phyloP scores from a whole-genome alignment of 495 filamentous ascomycete species.

The Penicillium lagena region DNA sequence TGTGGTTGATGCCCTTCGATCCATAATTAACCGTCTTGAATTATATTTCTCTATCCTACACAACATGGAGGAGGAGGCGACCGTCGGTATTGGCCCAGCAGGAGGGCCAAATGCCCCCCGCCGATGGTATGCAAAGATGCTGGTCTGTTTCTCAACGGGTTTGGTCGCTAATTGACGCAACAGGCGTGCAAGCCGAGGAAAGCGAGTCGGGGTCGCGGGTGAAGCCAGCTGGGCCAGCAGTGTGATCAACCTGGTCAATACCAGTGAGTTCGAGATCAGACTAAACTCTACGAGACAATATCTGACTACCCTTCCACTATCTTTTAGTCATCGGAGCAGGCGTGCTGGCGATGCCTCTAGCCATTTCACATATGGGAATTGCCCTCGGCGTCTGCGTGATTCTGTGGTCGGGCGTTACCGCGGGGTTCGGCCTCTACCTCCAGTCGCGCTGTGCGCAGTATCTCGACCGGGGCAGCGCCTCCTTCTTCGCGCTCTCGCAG shows the following conservation, averaged over 20 bases:
- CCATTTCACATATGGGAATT: conserved; percentile 88
- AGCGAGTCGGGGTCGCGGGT: conserved; percentile 49
- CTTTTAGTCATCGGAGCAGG: conserved; percentile 81
- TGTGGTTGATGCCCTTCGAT: conserved; percentile 11
- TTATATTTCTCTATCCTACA: not conserved
- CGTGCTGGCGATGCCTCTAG: conserved; percentile 88
- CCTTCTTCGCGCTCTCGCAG: conserved; percentile 92
- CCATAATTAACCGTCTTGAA: no score
- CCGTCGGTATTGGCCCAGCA: conserved; percentile 18
- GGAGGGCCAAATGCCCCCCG: conserved; percentile 15
- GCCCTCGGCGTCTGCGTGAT: conserved; percentile 76
- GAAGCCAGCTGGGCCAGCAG: conserved; percentile 86
- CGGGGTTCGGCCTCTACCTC: conserved; percentile 90
- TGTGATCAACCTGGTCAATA: conserved; percentile 93
- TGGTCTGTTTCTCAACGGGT: not conserved
- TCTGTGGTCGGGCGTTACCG: conserved; percentile 80
- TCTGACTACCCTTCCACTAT: no score
- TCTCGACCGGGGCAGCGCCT: conserved; percentile 71
- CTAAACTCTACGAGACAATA: no score
- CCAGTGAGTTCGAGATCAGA: conserved; percentile 43
- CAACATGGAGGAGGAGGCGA: conserved; percentile 30
- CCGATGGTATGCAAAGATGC: conserved; percentile 22
- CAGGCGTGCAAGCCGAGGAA: conserved; percentile 42
- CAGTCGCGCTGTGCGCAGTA: conserved; percentile 90
- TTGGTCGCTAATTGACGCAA: conserved; percentile 4